phyloP scores from a whole-genome alignment of 192 early-diverging fungal species.

The Coemansia erecta region DNA sequence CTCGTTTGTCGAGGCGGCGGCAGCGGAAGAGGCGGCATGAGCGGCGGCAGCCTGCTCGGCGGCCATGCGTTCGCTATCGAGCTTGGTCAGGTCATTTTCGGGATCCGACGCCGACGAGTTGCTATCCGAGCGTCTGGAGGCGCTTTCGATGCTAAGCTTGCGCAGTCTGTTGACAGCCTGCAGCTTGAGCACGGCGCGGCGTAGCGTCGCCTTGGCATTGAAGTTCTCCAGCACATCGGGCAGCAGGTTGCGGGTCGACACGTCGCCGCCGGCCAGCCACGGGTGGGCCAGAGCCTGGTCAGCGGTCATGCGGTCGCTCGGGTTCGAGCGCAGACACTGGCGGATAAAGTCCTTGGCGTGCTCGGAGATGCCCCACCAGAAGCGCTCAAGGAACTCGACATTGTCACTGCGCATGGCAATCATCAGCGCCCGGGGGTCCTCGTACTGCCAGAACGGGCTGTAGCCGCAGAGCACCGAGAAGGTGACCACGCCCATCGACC shows the following conservation, averaged over 20 bases:
- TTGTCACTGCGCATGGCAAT: constrained; percentile 62
- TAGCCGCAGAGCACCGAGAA: constrained; percentile 87
- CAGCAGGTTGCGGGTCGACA: constrained; percentile 76
- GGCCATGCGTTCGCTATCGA: background rate
- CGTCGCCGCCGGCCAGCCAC: constrained; percentile 70
- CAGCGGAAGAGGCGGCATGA: constrained; percentile 2
- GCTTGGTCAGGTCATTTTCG: background rate
- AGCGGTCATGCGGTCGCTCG: constrained; percentile 71
- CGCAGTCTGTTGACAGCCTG: constrained; percentile 51
- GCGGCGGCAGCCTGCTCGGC: background rate
- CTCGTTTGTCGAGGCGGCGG: background rate
- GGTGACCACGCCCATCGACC: constrained; percentile 90
- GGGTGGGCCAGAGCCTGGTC: constrained; percentile 79
- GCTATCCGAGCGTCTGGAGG: background rate
- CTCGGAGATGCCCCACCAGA: constrained; percentile 81
- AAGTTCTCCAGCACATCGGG: constrained; percentile 76
- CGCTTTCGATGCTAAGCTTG: constrained; percentile 25
- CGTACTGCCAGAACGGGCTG: constrained; percentile 64
- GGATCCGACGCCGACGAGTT: constrained; percentile 10
- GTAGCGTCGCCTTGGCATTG: constrained; percentile 44
- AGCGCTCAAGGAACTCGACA: constrained; percentile 69
- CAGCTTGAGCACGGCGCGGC: constrained; percentile 52
- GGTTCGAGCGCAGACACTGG: constrained; percentile 65
- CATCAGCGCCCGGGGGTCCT: constrained; percentile 59
- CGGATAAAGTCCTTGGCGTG: constrained; percentile 75